These are phyloP conservation scores for Leptomonas seymouri DNA, from an alignment of 208 protist species.

Conservation along the genomic window DNA sequence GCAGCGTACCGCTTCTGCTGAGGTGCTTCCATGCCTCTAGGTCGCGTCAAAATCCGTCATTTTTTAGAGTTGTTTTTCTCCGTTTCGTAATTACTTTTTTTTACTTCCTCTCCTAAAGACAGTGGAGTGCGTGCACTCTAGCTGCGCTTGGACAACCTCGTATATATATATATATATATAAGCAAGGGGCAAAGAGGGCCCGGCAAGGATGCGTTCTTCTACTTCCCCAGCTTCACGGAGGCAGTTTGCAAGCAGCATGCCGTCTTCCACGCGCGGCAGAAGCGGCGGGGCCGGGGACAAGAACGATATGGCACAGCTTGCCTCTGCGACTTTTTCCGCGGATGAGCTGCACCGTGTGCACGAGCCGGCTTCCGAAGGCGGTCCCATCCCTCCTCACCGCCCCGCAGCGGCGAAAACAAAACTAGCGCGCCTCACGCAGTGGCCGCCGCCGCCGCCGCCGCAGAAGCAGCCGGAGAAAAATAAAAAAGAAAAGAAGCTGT, in stretches of 20 bases:
- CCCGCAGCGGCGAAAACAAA: not conserved
- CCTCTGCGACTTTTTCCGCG: not conserved
- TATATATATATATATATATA: not conserved
- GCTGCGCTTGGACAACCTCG: too few relatives aligned
- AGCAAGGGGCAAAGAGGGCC: not conserved
- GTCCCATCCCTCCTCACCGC: not conserved
- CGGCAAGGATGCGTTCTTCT: not conserved
- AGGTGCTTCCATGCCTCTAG: not conserved
- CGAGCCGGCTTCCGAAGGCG: not conserved
- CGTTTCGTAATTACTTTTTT: slow-evolving; percentile 13
- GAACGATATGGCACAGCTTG: not conserved
- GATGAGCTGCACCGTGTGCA: not conserved
- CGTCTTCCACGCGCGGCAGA: slow-evolving; percentile 4
- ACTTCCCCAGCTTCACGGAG: slow-evolving; percentile 4
- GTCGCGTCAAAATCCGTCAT: not conserved
- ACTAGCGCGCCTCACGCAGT: not conserved
- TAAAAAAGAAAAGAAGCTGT: not conserved
- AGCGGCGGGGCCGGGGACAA: not conserved
- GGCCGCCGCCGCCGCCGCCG: not conserved
- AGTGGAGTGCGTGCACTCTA: too few relatives aligned
- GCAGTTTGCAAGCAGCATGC: slow-evolving; percentile 21
- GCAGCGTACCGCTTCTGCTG: too few relatives aligned
- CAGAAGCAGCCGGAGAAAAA: not conserved
- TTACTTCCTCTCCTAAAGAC: not conserved
- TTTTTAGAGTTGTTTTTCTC: slow-evolving; percentile 11